These are phyloP conservation scores for Verticillium zaregamsianum DNA, from an alignment of 2,329 filamentous ascomycete species.

Conservation along the genomic window DNA sequence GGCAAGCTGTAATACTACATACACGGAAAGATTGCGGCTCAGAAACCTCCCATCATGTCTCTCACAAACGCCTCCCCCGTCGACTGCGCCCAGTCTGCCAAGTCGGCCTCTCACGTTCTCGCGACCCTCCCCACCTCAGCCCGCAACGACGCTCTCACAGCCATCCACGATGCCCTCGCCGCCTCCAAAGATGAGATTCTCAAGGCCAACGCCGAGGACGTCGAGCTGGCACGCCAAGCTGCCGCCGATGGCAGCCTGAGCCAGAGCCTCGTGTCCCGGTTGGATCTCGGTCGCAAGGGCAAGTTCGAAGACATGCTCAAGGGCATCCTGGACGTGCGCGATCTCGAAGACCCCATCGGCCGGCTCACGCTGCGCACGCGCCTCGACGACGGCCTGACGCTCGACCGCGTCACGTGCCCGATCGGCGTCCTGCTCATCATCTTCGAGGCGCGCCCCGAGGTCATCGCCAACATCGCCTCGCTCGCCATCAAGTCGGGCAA, in stretches of 20 bases:
- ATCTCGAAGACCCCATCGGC: conserved; percentile 84
- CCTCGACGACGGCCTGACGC: conserved; percentile 78
- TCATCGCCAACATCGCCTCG: conserved; percentile 96
- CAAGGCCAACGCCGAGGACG: conserved; percentile 79
- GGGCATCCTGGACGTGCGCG: conserved; percentile 84
- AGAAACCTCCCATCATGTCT: conserved; percentile 62
- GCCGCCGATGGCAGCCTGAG: conserved; percentile 73
- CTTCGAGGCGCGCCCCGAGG: conserved; percentile 95
- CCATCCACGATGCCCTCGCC: conserved; percentile 74
- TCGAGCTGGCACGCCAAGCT: conserved; percentile 68
- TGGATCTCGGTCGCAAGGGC: conserved; percentile 80
- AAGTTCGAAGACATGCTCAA: conserved; percentile 98
- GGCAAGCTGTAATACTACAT: background rate
- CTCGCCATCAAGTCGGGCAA: conserved; percentile 97
- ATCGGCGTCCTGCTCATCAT: conserved; percentile 98
- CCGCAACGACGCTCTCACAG: conserved; percentile 80
- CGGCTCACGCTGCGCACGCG: conserved; percentile 77
- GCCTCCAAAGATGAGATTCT: conserved; percentile 71
- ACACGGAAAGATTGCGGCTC: background rate
- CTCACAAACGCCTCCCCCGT: conserved; percentile 79
- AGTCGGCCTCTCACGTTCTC: conserved; percentile 75
- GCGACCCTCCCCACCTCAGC: conserved; percentile 71
- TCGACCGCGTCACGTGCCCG: conserved; percentile 87
- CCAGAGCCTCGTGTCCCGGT: conserved; percentile 77
- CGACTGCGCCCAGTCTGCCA: conserved; percentile 74